Base-by-base conservation (phyloP, 2,329 filamentous ascomycete genomes). In the Ophiostoma sp. region DNA sequence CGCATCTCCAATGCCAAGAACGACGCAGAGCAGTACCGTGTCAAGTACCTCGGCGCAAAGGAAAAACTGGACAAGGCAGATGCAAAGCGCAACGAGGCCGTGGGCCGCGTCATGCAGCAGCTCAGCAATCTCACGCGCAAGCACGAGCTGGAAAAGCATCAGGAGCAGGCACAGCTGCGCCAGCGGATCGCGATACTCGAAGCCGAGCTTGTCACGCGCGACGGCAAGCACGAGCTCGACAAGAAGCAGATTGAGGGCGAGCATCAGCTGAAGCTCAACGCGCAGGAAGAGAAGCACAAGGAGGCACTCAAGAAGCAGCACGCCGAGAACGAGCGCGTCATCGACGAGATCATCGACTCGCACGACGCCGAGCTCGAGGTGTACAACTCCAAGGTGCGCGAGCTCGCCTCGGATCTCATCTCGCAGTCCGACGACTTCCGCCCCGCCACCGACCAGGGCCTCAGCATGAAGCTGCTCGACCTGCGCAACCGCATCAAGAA, bases 401-500 rank as follows among this genome's bases (percentile, higher is more conserved):
- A 69, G 6, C 67, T 74, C 16, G 68, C 70, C 42, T 66, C 69
- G 42, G 72, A 72, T 11, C 67, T 74, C n/a, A 70, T 74, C 38
- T 72, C 72, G 38, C 72, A 72, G 62, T 69, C 71, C 6, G 73
- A 75, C 64, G 73, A 74, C 65, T 75, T 74, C 70, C 70, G 73
- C 11, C 73, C 73, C 0, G 72, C 72, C 9, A 73, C 72, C 0
- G 73, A 75, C 66, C 70, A 74, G 65, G 63, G 67, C 0, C 69
- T 75, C 41, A 70, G 72, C 60, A 55, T 68, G 40, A 71, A 70
- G 60, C 70, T 73, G 42, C 45, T 69, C 11, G 67, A 71, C 12
- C 66, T 75, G 67, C 72, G 72, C 64, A 70, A 72, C 38, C 66
- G 65, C 8, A 68, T 75, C 42, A 68, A 72, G 36, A 71, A 67